Evolutionary conservation across 768 basidiomycete species (phyloP), one percentile per base, ranked within the genome.

Genomic region (Dentipellis fragilis): DNA sequence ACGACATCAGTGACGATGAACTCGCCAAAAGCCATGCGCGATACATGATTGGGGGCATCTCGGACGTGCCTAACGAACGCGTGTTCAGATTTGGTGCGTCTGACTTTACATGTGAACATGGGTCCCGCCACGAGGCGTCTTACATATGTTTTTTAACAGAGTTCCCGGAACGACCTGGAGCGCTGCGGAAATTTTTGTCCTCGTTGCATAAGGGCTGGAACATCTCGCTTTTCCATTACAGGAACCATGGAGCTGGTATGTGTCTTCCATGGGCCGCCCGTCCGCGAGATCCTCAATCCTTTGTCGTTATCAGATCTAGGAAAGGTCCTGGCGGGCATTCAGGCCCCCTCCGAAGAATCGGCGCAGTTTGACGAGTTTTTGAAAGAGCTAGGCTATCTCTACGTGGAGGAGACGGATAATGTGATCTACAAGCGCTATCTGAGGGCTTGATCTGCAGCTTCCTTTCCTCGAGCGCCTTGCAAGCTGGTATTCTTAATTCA

Each of bases 201-300:
- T 89, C 87, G 3, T 67, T 99, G 47, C 86, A 86, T 35, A 73
- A 79, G 17, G 85, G 84, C 22, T 97, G 94, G 93, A 97, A 94
- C 68, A 91, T 99, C 50, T 88, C 93, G 1, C 68, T 99, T 60
- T 99, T 98, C 74, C 96, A 99, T 68, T 99, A 99, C 70, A 80
- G 96, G 54, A 97, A 98, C 67, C 95, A 98, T 57, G 96, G 96
- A 34, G 92, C 88, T 66, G 94, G 94, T 91, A 62, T 57, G 85
- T 34, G 1, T 2, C 29, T 29, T 29, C 29, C 29, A 29, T 29
- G 29, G 6, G 3, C 29, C 29, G 29, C 29, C 29, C 29, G 29
- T 29, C 29, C 6, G 29, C 29, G 29, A 29, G 29, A 29, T 29
- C 29, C 29, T 29, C 29, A 29, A 29, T 29, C 29, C 6, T 3